Evolutionary conservation across 1,139 yeast genomes (phyloP), one percentile per base, ranked within the genome.

Genomic region (Kurtzmaniella natalensis): DNA sequence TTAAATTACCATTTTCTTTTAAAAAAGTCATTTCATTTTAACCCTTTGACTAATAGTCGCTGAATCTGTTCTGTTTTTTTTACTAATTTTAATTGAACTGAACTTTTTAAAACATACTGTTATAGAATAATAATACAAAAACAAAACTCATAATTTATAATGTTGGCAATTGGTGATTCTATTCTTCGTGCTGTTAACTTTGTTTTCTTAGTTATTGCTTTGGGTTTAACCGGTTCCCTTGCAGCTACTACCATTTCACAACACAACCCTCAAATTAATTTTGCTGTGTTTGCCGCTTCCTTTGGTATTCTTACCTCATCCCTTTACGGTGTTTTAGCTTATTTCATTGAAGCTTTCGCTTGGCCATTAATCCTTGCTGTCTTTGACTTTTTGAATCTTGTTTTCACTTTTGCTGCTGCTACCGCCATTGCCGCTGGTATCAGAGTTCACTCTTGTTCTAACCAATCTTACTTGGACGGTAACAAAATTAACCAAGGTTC

Each of bases 321-420:
- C 25, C 55, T 89, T 48, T 88, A 85, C 57, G 95, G 95, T 42
- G 51, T 84, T 18, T 61, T 76, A 37, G 95, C 96, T 34, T 81
- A 77, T 69, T 79, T 89, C 50, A 56, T 86, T 49, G 79, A 80
- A 41, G 78, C 81, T 46, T 71, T 89, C 44, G 95, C 95, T 33
- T 85, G 94, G 82, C 97, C 97, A 48, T 63, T 85, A 38, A 60
- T 88, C 46, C 64, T 86, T 57, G 78, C 81, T 38, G 51, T 69
- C 37, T 66, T 86, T 55, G 98, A 92, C 72, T 81, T 87, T 64
- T 70, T 92, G 63, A 87, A 88, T 76, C 67, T 81, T 55, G 84
- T 89, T 47, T 89, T 92, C 78, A 81, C 95, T 40, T 86, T 92
- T 64, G 80, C 97, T 37, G 97, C 86, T 47, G 97, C 92, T 47